Base-by-base conservation (phyloP, 495 filamentous ascomycete species). In the Penicillium odoratum region DNA sequence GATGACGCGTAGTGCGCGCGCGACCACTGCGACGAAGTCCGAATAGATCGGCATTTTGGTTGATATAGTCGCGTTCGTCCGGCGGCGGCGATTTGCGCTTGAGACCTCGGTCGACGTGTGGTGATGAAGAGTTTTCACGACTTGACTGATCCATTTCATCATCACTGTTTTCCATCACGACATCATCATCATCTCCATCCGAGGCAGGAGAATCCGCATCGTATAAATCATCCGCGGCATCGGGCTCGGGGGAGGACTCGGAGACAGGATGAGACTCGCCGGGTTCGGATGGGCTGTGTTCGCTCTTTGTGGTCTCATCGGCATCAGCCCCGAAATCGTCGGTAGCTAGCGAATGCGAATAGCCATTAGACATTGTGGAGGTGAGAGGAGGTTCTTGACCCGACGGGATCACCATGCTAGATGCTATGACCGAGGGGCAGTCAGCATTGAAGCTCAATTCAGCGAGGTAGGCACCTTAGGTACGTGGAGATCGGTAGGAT, bases 21-120 rank as follows among this genome's bases (percentile, higher is more conserved):
- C 85, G 82, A 64, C 80, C 92, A 77, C 94, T 98, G 68, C 94
- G 83, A 58, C 94, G 83, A 49, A 99, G 78, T 16, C 93, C 94
- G 74, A 97, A 98, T 18, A 98, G 77, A 68, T 97, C 94, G n/a
- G 94, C 94, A 69, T 98, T 92, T 66, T 91, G 86, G 60, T 85
- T 80, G 61, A 97, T 97, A 63, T 85, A 90, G 25, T 93, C 88
- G 30, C 90, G 87, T 57, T 95, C 90, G 45, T 89, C 88, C 21
- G 86, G 82, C 26, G 76, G 75, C 40, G 80, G 79, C 26, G 83
- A 81, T 77, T 93, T 96, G 63, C 91, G 86, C 80, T 97, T 97
- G 26, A 81, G 69, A 42, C 83, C 82, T 62, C 82, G 82, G 42
- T 76, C 77, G 33, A 85, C 84, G 57, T 85, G 83, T 56, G 82